phyloP scores from a whole-genome alignment of 129 eudicot species.

The Dittrichia graveolens region DNA sequence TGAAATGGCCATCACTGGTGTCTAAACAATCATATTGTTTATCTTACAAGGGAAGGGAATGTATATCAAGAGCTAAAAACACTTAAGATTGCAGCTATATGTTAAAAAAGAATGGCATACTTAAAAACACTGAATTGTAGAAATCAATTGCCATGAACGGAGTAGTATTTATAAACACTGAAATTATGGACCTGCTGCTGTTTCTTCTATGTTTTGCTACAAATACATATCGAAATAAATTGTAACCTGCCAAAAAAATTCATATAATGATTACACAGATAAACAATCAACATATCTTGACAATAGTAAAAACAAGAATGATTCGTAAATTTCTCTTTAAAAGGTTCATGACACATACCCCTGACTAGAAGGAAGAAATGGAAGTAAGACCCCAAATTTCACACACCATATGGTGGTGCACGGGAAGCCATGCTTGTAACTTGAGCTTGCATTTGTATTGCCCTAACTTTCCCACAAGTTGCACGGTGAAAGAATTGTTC shows the following conservation, averaged over 20 bases:
- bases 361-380: constrained; percentile 7
- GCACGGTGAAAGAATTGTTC: constrained; percentile 95
- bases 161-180: constrained; percentile 10
- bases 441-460: constrained; percentile 82
- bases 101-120: not conserved
- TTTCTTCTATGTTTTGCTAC: constrained; percentile 14
- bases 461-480: constrained; percentile 62
- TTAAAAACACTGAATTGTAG: no score
- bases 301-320: constrained; percentile 26
- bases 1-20: no score
- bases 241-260: not conserved
- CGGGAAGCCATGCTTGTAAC: constrained; percentile 85
- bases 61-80: not conserved
- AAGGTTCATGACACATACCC: constrained; percentile 30
- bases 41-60: not conserved
- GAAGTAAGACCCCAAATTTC: not conserved
- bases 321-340: constrained; percentile 15
- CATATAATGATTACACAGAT: constrained; percentile 16
- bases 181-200: not conserved
- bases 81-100: not conserved
- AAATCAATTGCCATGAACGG: not conserved
- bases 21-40: not conserved
- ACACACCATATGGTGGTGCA: constrained; percentile 58
- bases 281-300: constrained; percentile 29
- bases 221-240: constrained; percentile 8